Evolutionary conservation across 2,329 filamentous ascomycete genomes (phyloP).

Genomic region (Exophiala spinifera): DNA sequence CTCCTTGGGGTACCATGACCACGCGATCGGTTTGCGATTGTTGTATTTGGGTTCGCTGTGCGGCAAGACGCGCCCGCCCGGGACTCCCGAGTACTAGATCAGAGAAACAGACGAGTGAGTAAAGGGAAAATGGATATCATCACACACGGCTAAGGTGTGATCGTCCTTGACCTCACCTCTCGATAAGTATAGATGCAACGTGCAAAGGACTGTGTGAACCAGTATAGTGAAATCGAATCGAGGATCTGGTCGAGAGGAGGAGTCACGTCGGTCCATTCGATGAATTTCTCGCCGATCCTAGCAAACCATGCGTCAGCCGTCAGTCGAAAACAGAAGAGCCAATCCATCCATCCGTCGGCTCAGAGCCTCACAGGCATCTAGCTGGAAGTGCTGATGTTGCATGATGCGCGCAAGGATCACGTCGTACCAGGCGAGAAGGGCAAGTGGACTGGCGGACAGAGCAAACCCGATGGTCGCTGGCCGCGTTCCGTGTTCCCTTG

Average conservation of each 20-base stretch:
- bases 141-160: too few relatives aligned
- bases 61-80: background rate
- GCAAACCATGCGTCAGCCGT: too few relatives aligned
- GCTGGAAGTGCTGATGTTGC: too few relatives aligned
- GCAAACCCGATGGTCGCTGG: slow-evolving; percentile 56
- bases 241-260: slow-evolving; percentile 34
- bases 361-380: too few relatives aligned
- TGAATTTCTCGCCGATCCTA: slow-evolving; percentile 41
- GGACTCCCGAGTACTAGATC: too few relatives aligned
- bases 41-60: slow-evolving; percentile 31
- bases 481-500: slow-evolving; percentile 51
- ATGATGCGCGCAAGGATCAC: background rate
- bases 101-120: too few relatives aligned
- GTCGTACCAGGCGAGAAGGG: slow-evolving; percentile 51
- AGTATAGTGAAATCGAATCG: slow-evolving; percentile 36
- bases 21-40: slow-evolving; percentile 47
- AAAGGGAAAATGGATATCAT: too few relatives aligned
- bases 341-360: too few relatives aligned
- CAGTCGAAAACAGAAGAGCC: too few relatives aligned
- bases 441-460: slow-evolving; percentile 52
- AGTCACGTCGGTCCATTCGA: slow-evolving; percentile 36
- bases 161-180: too few relatives aligned
- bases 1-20: slow-evolving; percentile 46
- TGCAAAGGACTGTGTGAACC: slow-evolving; percentile 38
- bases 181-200: slow-evolving; percentile 35